Evolutionary conservation across 2,329 filamentous ascomycete species (phyloP), one percentile per base, ranked within the genome.

Genomic region (Penicillium sp.): DNA sequence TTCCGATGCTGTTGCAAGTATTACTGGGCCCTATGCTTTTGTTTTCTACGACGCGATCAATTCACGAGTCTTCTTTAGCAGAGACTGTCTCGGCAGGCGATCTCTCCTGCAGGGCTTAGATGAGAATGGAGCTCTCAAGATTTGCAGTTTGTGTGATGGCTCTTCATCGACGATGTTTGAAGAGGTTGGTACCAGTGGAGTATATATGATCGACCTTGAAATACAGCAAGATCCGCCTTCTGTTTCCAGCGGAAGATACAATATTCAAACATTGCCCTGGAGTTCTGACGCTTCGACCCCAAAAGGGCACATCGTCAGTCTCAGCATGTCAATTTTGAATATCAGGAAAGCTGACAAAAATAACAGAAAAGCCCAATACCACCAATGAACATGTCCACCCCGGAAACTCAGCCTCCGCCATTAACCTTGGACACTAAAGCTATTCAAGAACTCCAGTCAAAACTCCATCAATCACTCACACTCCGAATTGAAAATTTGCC

Each of bases 21-120:
- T 93, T 21, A 82, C 86, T 52, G 94, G 94, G 0, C 93, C 94
- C 0, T 97, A 94, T 75, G 90, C 93, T 2, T 94, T 97, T 71
- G 83, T 93, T 5, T 97, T 88, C 70, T 88, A 88, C 64, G 88
- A 97, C 74, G 80, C 78, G 13, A 64, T 69, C 8, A 76, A 81
- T 46, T 77, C 76, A 8, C 81, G 80, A 34, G 59, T 97, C 12
- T 96, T 87, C 71, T 97, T 89, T 69, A 91, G 89, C 6, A 84
- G 94, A 58, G 94, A 99, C 70, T 88, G 89, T 51, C 80, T 99
- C 3, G 94, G 94, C 7, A 83, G 94, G 51, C 84, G 94, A 42
- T 97, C 94, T 12, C 76, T 99, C 29, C 78, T 97, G 36, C 74
- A 62, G 34, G 76, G 74, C 17, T 61, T 81, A 15, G 81, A 81